Evolutionary conservation across 345 rosid species (phyloP).

Genomic region (Carallia pectinifolia): DNA sequence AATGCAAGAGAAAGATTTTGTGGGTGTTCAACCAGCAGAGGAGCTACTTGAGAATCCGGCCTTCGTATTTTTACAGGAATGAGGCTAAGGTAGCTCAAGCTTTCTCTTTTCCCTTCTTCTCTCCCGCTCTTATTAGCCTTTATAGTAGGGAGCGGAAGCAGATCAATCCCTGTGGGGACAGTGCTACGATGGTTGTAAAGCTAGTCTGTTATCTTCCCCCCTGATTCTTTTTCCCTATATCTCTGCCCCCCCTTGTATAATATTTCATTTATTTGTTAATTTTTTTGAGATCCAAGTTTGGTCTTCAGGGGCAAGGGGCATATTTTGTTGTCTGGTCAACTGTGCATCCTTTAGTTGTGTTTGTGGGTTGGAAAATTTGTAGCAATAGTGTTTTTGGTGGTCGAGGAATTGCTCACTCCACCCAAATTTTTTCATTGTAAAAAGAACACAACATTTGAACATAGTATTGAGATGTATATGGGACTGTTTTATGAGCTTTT

Average conservation of each 20-base stretch:
- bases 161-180: constrained; percentile 5
- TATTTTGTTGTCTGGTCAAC: constrained; percentile 11
- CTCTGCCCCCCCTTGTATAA: constrained; percentile 27
- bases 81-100: constrained; percentile 35
- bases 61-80: constrained; percentile 78
- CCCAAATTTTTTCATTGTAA: constrained; percentile 34
- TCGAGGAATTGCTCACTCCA: constrained; percentile 30
- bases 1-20: constrained; percentile 82
- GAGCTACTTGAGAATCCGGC: constrained; percentile 75
- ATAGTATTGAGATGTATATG: constrained; percentile 19
- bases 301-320: constrained; percentile 26
- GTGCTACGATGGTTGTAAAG: constrained; percentile 19
- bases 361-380: constrained; percentile 16
- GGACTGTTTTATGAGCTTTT: background rate
- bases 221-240: background rate
- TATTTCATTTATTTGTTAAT: constrained; percentile 39
- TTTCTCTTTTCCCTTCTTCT: background rate
- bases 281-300: constrained; percentile 29
- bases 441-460: constrained; percentile 19
- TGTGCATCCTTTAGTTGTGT: constrained; percentile 10
- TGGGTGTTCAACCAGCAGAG: constrained; percentile 71
- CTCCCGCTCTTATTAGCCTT: background rate
- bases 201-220: background rate
- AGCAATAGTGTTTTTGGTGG: constrained; percentile 31
- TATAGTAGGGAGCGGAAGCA: constrained; percentile 12